Base-by-base conservation (phyloP, 768 basidiomycete species). In the Leccinum subtestaceum region DNA sequence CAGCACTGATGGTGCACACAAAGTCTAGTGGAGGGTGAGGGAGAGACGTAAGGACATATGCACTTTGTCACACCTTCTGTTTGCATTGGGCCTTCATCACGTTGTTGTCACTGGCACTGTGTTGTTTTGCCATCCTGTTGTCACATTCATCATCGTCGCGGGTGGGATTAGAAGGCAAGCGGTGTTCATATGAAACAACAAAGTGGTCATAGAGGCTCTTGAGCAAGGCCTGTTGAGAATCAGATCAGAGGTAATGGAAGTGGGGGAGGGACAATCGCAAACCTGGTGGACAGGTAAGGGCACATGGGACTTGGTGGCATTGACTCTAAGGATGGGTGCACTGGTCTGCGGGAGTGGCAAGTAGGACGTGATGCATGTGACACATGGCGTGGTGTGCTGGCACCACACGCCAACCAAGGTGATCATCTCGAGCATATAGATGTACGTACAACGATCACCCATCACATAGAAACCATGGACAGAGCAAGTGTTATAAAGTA, bases 281-380 rank as follows among this genome's bases (percentile, higher is more conserved):
- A 86, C 87, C 80, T 93, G 89, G 38, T 93, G 82, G 52, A 89
- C 85, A 4, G 86, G 84, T 47, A 93, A 64, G 1, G 93, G 77
- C 19, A 94, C 84, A 45, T 78, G 77, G n/a, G 91, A 93, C 57
- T 80, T 81, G 0, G 85, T 86, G 3, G 88, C 81, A 70, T 81
- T 86, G 56, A 87, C 75, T 69, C 80, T 78, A 36, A 94, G 80
- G 52, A 87, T 66, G 5, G 91, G 91, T 0, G 78, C 82, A 29
- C 86, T 88, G 36, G 78, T 75, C 84, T 88, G 57, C 50, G 25
- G 3, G 46, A 19, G 12, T 21, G 19, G 29, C 27, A 45, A 9
- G 45, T 53, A 51, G 25, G 23, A 17, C 8, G 2, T 5, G 43
- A 7, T 23, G n/a, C 4, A 43, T 13, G 3, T 31, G 27, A 60